Percentiles rank a stretch among this genome's conserved stretches.
Evolutionary conservation across 305 asterid species (phyloP).

Genomic region (Fraxinus xanthoxyloides): DNA sequence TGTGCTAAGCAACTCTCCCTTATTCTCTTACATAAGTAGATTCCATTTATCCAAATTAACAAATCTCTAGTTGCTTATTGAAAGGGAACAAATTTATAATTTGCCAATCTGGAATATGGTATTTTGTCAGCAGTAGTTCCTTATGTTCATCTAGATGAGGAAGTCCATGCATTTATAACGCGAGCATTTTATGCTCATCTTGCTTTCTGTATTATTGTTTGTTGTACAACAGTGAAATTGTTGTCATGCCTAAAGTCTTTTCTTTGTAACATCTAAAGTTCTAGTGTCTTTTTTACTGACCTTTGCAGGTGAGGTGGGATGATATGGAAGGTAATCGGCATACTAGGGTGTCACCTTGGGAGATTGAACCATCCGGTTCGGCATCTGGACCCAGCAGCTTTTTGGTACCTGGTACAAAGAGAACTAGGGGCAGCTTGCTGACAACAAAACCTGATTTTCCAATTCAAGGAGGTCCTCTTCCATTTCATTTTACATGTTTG

Average conservation of each 20-base stretch:
- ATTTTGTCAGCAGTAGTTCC: not conserved
- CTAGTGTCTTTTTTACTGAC: not conserved
- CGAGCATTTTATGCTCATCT: not conserved
- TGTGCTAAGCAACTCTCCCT: not conserved
- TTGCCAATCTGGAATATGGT: not conserved
- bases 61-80: not conserved
- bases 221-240: not conserved
- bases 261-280: constrained; percentile 7
- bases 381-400: constrained; percentile 59
- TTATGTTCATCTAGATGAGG: not conserved
- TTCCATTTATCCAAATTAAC: not conserved
- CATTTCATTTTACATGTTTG: not conserved
- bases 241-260: not conserved
- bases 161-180: not conserved
- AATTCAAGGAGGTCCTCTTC: constrained; percentile 50
- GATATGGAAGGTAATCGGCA: constrained; percentile 69
- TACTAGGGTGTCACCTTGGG: constrained; percentile 99
- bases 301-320: constrained; percentile 91
- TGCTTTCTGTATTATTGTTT: not conserved
- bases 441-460: constrained; percentile 51
- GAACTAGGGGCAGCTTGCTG: constrained; percentile 64
- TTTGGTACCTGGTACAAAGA: constrained; percentile 64
- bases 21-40: not conserved
- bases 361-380: constrained; percentile 69
- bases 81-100: not conserved